Conservation (phyloP, 139 green algal species). For the Ettlia oleoabundans region DNA sequence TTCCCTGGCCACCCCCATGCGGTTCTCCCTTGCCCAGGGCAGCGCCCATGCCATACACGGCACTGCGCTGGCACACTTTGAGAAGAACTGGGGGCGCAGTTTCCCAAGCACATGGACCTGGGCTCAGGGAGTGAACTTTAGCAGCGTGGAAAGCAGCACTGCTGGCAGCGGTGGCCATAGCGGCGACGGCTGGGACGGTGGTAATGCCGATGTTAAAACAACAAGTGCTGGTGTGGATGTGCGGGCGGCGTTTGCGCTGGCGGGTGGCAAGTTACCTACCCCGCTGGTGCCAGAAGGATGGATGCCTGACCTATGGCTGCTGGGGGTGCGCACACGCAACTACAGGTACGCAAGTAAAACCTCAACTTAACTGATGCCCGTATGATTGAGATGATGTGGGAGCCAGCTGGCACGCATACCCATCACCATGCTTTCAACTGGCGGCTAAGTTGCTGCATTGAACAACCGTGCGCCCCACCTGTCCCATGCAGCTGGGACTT, state of each 20-base stretch:
- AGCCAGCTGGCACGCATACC: neutral
- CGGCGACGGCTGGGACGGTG: too few relatives aligned
- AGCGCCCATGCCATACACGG: neutral
- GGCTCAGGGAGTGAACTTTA: slow-evolving; percentile 26
- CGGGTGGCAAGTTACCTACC: slow-evolving; percentile 17
- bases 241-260: slow-evolving; percentile 27
- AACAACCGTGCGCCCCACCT: neutral
- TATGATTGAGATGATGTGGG: neutral
- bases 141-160: neutral
- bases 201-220: too few relatives aligned
- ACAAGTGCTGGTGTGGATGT: too few relatives aligned
- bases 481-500: slow-evolving; percentile 32
- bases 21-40: neutral
- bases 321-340: slow-evolving; percentile 20
- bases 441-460: neutral
- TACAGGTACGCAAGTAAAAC: slow-evolving; percentile 14
- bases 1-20: slow-evolving; percentile 39
- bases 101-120: slow-evolving; percentile 37
- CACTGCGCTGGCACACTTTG: slow-evolving; percentile 8
- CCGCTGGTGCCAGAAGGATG: slow-evolving; percentile 20
- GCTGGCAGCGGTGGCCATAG: too few relatives aligned
- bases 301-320: slow-evolving; percentile 33
- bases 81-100: slow-evolving; percentile 39
- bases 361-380: too few relatives aligned
- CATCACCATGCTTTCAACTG: neutral